Conservation (phyloP, 345 rosid genomes). For the Noccaea caerulescens region DNA sequence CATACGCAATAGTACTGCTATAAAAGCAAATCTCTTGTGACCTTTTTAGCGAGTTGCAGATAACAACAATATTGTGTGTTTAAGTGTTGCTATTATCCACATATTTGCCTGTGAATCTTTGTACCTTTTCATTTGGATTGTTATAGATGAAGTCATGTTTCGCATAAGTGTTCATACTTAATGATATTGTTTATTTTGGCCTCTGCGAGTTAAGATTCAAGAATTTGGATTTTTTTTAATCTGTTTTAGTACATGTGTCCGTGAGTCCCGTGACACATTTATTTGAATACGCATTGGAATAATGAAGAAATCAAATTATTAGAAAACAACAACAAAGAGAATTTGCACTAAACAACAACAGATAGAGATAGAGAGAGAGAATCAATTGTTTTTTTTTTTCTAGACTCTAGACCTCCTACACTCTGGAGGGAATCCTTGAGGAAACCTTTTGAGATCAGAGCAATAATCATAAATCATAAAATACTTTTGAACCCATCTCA, state of each 20-base stretch:
- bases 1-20: conserved; percentile 2
- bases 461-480: conserved; percentile 73
- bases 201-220: neutral
- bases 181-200: neutral
- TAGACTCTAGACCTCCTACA: conserved; percentile 52
- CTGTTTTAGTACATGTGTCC: conserved; percentile 6
- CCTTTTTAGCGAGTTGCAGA: conserved; percentile 31
- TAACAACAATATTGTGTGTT: conserved; percentile 20
- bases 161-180: conserved; percentile 9
- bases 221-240: conserved; percentile 15
- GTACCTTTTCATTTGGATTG: conserved; percentile 27
- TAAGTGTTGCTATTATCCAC: conserved; percentile 8
- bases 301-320: conserved; percentile 27
- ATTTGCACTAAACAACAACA: conserved; percentile 33
- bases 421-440: conserved; percentile 62
- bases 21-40: conserved; percentile 37
- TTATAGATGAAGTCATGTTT: conserved; percentile 8
- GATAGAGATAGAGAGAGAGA: neutral
- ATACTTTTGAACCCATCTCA: conserved; percentile 73
- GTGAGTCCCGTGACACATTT: conserved; percentile 40
- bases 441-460: conserved; percentile 60
- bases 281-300: conserved; percentile 37
- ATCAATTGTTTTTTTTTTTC: neutral
- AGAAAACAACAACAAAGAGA: conserved; percentile 24
- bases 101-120: conserved; percentile 23